phyloP scores from a whole-genome alignment of 192 early-diverging fungal species.

The Entrophospora sp. region DNA sequence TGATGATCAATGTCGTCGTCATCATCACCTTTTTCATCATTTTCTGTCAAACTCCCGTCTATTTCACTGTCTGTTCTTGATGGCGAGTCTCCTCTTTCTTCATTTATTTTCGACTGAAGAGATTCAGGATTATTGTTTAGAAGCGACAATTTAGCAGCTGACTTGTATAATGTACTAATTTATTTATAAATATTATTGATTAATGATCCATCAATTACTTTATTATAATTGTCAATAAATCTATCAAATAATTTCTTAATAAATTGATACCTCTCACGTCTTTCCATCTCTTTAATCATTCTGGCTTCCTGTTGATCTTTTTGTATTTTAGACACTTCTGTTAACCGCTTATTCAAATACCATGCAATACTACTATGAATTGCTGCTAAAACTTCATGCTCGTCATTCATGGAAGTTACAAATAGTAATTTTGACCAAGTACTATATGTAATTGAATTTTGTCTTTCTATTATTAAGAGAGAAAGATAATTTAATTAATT shows the following conservation, averaged over 20 bases:
- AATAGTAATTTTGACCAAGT: conserved; percentile 1
- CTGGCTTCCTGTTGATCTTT: conserved; percentile 63
- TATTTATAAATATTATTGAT: no score
- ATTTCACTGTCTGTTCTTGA: neutral
- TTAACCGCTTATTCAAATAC: conserved; percentile 58
- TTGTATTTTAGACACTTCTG: conserved; percentile 55
- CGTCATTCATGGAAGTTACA: neutral
- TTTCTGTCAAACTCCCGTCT: neutral
- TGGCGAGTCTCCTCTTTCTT: neutral
- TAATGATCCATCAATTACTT: no score
- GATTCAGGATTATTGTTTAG: conserved; percentile 9
- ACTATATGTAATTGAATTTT: conserved; percentile 12
- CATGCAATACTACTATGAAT: conserved; percentile 61
- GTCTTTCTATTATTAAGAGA: neutral
- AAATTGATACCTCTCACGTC: conserved; percentile 45
- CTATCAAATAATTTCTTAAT: conserved; percentile 11
- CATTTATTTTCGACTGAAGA: conserved; percentile 7
- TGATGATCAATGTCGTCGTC: conserved; percentile 40
- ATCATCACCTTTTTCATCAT: neutral
- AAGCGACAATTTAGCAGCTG: neutral
- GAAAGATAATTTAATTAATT: neutral
- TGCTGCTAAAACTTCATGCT: conserved; percentile 50
- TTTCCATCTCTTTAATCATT: conserved; percentile 56
- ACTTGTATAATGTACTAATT: neutral
- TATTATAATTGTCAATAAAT: no score